Evolutionary conservation across 2,329 filamentous ascomycete species (phyloP).

Genomic region (Pestalotiopsis sp.): DNA sequence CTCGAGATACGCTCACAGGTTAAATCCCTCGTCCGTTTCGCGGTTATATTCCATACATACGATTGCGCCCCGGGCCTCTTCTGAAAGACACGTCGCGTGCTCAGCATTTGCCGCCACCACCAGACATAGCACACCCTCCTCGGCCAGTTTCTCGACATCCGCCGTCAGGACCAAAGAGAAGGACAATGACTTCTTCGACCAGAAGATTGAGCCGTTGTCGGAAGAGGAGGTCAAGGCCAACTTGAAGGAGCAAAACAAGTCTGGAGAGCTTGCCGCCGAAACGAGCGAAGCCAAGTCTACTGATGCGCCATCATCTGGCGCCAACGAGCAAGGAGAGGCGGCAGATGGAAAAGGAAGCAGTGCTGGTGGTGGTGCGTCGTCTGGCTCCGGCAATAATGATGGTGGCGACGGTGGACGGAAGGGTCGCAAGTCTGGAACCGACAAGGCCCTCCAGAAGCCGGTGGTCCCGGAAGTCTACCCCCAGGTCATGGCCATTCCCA

Average conservation of each 20-base stretch:
- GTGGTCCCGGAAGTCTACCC: constrained; percentile 94
- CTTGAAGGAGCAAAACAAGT: constrained; percentile 43
- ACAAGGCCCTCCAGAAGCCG: constrained; percentile 82
- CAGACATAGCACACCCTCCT: constrained; percentile 16
- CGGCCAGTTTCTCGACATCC: constrained; percentile 41
- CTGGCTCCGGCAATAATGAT: constrained; percentile 58
- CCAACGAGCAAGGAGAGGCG: constrained; percentile 44
- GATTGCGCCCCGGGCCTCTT: constrained; percentile 16
- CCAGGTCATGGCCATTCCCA: constrained; percentile 96
- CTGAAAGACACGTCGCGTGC: constrained; percentile 23
- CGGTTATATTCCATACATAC: constrained; percentile 29
- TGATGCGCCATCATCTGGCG: constrained; percentile 49
- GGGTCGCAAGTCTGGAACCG: constrained; percentile 68
- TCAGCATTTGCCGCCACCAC: constrained; percentile 20
- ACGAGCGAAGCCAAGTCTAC: constrained; percentile 48
- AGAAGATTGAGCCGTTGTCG: constrained; percentile 48
- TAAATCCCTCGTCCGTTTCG: constrained; percentile 21
- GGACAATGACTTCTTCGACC: constrained; percentile 53
- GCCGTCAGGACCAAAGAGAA: constrained; percentile 41
- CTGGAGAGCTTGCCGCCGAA: constrained; percentile 45
- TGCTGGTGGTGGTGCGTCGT: constrained; percentile 53
- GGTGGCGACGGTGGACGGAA: constrained; percentile 69
- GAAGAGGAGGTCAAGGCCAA: constrained; percentile 58
- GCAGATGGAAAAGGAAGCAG: constrained; percentile 62
- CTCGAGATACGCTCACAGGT: constrained; percentile 24